Evolutionary conservation across 1,284 basidiomycete species (phyloP), one percentile per base, ranked within the genome.

Genomic region (Trichosporon coremiiforme): DNA sequence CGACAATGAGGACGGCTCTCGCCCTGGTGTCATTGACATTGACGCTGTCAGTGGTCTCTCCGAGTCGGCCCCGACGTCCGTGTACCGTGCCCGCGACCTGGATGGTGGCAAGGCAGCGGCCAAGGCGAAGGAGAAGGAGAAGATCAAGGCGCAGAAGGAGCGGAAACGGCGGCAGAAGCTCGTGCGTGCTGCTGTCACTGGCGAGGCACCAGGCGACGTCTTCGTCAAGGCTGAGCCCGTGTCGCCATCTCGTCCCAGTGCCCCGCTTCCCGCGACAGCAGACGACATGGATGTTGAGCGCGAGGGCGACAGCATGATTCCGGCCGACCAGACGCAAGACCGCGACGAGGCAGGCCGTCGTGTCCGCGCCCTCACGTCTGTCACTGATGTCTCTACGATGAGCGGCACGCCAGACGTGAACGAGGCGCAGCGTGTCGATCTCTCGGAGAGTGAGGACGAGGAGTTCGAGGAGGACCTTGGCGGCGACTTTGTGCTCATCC

Each of bases 21-120:
- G 91, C 78, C 10, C 65, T 0, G 71, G 71, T 2, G 91, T 94
- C 68, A 86, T 97, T 66, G 94, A 96, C 78, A 93, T 97, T 86
- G 90, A 91, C 68, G 86, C 90, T 69, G 90, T 97, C 13, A 85
- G 88, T 60, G 85, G 87, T 69, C 89, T 96, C 86, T 92, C 94
- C 79, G 94, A 91, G 87, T 92, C 92, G 86, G 94, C 94, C 2
- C 94, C 94, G 0, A 93, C 94, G 75, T 89, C 87, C 70, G 79
- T 95, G 9, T 76, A 73, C 69, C 86, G 86, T 66, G 89, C 87
- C 55, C 75, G 82, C 7, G 77, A 78, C 31, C 74, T 80, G 65
- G 76, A 77, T 64, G 74, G 77, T n/a, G 78, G 76, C 55, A 87
- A 85, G 29, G 75, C 75, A 10, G 69, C 69, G 62, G 70, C 70